These are phyloP conservation scores for Danielozyma ontarioensis DNA, from an alignment of 805 yeast species.

Conservation along the genomic window DNA sequence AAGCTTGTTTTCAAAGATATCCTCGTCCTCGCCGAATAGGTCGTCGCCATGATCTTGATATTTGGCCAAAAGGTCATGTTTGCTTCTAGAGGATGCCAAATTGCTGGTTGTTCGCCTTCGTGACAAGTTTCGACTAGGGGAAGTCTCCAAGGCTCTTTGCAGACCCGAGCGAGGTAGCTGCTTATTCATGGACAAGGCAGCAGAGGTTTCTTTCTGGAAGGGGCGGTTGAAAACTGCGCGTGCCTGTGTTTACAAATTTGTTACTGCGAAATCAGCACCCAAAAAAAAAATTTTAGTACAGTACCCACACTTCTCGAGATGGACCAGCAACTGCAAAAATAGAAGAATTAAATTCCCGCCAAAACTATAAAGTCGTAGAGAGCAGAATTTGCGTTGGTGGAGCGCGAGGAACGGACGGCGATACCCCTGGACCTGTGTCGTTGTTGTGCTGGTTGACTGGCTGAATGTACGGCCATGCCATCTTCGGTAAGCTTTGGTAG, in stretches of 20 bases:
- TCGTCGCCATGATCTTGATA: slow-evolving; percentile 22
- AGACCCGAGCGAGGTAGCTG: background rate
- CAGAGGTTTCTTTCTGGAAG: no score
- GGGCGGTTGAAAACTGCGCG: no score
- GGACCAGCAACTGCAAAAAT: background rate
- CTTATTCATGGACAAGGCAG: no score
- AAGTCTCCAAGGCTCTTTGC: no score
- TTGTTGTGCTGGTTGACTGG: slow-evolving; percentile 58
- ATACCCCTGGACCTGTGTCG: slow-evolving; percentile 59
- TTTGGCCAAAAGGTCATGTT: slow-evolving; percentile 16
- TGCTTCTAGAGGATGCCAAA: slow-evolving; percentile 6
- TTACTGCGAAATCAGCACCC: slow-evolving; percentile 1
- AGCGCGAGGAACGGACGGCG: slow-evolving; percentile 35
- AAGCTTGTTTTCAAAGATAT: slow-evolving; percentile 6
- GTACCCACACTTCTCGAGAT: background rate
- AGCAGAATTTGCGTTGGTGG: slow-evolving; percentile 16
- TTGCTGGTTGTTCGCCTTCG: slow-evolving; percentile 5
- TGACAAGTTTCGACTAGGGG: slow-evolving; percentile 1
- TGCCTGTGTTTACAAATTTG: background rate
- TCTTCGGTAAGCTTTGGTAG: slow-evolving; percentile 8
- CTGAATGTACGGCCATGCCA: slow-evolving; percentile 37
- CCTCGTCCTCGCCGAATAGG: slow-evolving; percentile 21
- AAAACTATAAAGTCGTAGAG: slow-evolving; percentile 7
- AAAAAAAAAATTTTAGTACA: slow-evolving; percentile 3
- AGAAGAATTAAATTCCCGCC: no score